Percentiles rank a stretch among this genome's conserved stretches.
Evolutionary conservation across 176 grass and related monocot genomes (phyloP).

Genomic region (Cenchrus americanus): DNA sequence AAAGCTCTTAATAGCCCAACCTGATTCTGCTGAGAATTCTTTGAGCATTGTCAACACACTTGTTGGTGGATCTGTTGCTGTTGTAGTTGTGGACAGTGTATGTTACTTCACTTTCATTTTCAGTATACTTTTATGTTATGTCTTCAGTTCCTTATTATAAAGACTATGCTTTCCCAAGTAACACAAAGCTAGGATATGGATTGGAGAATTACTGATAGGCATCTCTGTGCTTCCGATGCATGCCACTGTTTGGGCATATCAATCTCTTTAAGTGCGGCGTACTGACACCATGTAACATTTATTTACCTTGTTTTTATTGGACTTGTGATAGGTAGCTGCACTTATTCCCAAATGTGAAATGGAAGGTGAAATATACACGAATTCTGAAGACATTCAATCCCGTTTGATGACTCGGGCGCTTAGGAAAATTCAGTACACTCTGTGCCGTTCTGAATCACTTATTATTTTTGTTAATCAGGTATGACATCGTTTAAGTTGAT

Average conservation of each 20-base stretch:
- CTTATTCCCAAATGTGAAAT: conserved; percentile 82
- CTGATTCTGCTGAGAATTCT: conserved; percentile 86
- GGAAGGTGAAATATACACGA: conserved; percentile 58
- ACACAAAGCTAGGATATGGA: conserved; percentile 4
- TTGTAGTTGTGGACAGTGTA: conserved; percentile 95
- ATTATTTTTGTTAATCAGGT: conserved; percentile 98
- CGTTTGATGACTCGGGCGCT: conserved; percentile 87
- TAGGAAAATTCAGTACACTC: conserved; percentile 61
- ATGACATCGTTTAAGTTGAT: conserved; percentile 19
- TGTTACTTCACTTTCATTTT: conserved; percentile 33
- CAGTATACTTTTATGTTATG: neutral
- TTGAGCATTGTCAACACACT: conserved; percentile 95
- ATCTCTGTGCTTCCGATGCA: neutral
- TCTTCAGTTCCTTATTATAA: conserved; percentile 24
- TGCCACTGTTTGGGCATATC: too few species aligned
- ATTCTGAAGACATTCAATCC: conserved; percentile 71
- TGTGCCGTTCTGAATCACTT: conserved; percentile 70
- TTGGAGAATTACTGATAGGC: neutral
- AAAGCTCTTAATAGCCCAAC: conserved; percentile 80
- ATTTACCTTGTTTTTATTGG: conserved; percentile 40
- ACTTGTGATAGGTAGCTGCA: conserved; percentile 80
- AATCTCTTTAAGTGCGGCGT: neutral
- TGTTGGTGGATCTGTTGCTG: conserved; percentile 83
- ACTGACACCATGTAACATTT: conserved; percentile 23
- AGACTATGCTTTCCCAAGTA: conserved; percentile 8